Evolutionary conservation across 139 green algal genomes (phyloP).

Genomic region (Asterochloris sp.): DNA sequence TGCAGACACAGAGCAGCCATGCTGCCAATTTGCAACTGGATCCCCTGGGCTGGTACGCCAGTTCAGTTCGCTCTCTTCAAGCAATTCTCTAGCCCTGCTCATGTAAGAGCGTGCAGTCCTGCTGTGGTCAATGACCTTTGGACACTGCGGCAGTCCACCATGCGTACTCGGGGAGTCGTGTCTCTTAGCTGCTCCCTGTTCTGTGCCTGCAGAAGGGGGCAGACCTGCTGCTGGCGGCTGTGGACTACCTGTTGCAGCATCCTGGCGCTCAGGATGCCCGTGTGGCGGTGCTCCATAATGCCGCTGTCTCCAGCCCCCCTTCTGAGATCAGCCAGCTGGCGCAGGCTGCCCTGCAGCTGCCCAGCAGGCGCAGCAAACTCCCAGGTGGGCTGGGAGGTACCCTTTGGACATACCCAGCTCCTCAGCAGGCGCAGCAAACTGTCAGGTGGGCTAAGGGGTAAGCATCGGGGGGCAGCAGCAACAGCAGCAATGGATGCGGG

Average conservation of each 20-base stretch:
- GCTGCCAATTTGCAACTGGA: too few species aligned
- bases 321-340: neutral
- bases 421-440: constrained; percentile 20
- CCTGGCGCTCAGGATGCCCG: constrained; percentile 9
- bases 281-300: constrained; percentile 17
- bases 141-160: too few species aligned
- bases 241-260: constrained; percentile 12
- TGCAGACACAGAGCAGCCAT: too few species aligned
- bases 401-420: neutral
- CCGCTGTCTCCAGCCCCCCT: neutral
- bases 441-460: neutral
- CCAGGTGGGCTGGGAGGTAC: neutral
- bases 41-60: too few species aligned
- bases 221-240: constrained; percentile 23
- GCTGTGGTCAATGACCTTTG: too few species aligned
- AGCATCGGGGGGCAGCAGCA: too few species aligned
- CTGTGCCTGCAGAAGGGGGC: constrained; percentile 4
- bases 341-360: constrained; percentile 1
- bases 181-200: neutral
- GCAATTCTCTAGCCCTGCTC: too few species aligned
- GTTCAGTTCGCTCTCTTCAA: too few species aligned
- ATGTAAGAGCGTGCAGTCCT: too few species aligned
- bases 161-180: too few species aligned
- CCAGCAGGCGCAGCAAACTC: constrained; percentile 19
- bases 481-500: too few species aligned